These are phyloP conservation scores for Podospora conica DNA, from an alignment of 495 filamentous ascomycete species.

Conservation along the genomic window DNA sequence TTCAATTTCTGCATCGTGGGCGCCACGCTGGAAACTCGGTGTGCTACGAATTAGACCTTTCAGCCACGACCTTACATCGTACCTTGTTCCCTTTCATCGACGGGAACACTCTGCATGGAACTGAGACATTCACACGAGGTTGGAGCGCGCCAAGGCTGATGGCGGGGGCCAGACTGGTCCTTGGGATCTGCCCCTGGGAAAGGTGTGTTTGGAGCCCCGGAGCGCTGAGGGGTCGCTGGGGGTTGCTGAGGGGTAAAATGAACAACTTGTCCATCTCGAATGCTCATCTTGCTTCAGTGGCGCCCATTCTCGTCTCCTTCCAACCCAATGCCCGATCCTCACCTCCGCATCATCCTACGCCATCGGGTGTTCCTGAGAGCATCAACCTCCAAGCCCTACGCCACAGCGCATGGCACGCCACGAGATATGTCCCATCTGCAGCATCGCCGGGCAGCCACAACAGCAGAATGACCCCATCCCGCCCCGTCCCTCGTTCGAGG, in stretches of 20 bases:
- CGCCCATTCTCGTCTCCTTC: too few species aligned
- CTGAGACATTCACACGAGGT: neutral
- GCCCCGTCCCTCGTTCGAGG: neutral
- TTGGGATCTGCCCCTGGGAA: neutral
- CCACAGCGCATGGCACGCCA: neutral
- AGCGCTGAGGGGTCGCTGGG: neutral
- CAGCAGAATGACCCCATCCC: neutral
- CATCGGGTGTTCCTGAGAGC: neutral
- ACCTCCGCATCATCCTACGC: too few species aligned
- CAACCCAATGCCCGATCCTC: too few species aligned
- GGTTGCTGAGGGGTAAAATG: neutral
- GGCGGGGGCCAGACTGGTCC: neutral
- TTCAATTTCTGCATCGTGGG: too few species aligned
- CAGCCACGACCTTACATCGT: neutral
- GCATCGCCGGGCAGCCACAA: neutral
- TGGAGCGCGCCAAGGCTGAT: neutral
- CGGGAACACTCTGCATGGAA: neutral
- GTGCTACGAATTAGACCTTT: neutral
- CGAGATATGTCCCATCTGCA: neutral
- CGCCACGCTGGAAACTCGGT: too few species aligned
- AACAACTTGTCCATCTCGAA: too few species aligned
- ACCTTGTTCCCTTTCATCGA: neutral
- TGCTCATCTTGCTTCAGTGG: too few species aligned
- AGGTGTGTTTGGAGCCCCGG: neutral
- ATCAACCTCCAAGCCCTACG: neutral